phyloP scores from a whole-genome alignment of 805 yeast species.

The Sugiyamaella floridensis region DNA sequence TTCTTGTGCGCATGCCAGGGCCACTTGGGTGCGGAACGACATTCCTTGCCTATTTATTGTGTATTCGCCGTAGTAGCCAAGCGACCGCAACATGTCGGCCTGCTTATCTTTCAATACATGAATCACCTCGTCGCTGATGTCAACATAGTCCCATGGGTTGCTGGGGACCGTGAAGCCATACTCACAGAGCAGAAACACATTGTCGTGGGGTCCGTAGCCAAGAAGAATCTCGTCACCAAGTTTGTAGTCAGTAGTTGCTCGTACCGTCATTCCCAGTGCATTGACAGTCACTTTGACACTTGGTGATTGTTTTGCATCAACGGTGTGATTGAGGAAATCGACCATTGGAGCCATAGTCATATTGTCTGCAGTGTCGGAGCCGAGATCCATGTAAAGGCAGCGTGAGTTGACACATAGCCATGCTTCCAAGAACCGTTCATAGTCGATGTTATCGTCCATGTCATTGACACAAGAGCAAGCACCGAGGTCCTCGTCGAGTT shows the following conservation, averaged over 20 bases:
- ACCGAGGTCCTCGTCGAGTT: constrained; percentile 41
- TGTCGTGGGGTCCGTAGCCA: constrained; percentile 84
- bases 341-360: constrained; percentile 89
- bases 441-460: neutral
- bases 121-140: constrained; percentile 44
- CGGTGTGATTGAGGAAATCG: constrained; percentile 73
- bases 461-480: constrained; percentile 24
- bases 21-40: constrained; percentile 72
- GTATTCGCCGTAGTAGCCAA: constrained; percentile 67
- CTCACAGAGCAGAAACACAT: constrained; percentile 74
- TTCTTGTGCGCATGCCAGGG: constrained; percentile 42
- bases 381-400: constrained; percentile 69
- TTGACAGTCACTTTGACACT: constrained; percentile 33
- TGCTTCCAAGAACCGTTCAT: constrained; percentile 45
- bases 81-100: constrained; percentile 39
- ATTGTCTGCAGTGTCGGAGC: constrained; percentile 43
- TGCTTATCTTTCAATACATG: constrained; percentile 36
- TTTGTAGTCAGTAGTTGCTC: constrained; percentile 31
- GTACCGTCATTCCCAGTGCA: constrained; percentile 47
- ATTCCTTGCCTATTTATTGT: constrained; percentile 47
- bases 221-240: constrained; percentile 56
- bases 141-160: constrained; percentile 67
- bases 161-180: constrained; percentile 66
- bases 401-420: constrained; percentile 91
- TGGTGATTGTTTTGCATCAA: neutral